phyloP scores from a whole-genome alignment of 2,329 filamentous ascomycete species.

The Neopestalotiopsis rosae region DNA sequence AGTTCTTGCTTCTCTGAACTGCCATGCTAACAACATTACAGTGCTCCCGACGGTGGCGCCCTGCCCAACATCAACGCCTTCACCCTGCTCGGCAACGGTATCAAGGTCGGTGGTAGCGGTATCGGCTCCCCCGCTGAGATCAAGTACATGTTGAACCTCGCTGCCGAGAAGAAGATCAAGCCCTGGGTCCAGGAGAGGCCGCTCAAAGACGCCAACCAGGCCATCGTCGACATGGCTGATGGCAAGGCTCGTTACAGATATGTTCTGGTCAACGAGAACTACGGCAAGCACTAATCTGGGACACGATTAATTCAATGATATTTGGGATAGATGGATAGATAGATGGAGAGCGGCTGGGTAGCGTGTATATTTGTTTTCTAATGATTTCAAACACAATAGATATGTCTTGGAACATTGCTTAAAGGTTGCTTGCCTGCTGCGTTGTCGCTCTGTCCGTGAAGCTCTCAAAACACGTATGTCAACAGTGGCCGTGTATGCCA shows the following conservation, averaged over 20 bases:
- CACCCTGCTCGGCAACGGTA: slow-evolving; percentile 61
- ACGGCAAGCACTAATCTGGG: slow-evolving; percentile 29
- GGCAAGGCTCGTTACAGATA: slow-evolving; percentile 60
- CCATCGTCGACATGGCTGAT: slow-evolving; percentile 60
- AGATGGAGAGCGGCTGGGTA: background rate
- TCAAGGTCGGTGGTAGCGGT: slow-evolving; percentile 52
- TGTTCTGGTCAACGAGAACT: slow-evolving; percentile 51
- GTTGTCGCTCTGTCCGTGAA: too few relatives aligned
- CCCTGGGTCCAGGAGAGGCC: slow-evolving; percentile 61
- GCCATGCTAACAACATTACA: slow-evolving; percentile 15
- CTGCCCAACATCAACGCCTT: slow-evolving; percentile 57
- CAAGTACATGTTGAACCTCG: slow-evolving; percentile 65
- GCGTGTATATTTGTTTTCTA: background rate
- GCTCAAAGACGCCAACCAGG: slow-evolving; percentile 63
- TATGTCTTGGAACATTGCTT: background rate
- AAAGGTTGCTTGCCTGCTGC: too few relatives aligned
- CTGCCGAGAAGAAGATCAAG: slow-evolving; percentile 61
- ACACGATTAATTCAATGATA: slow-evolving; percentile 1
- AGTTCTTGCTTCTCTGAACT: too few relatives aligned
- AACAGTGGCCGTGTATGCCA: too few relatives aligned
- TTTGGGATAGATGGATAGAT: background rate
- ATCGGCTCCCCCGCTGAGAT: slow-evolving; percentile 63
- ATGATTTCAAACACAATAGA: background rate
- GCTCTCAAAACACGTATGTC: too few relatives aligned
- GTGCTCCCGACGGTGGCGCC: slow-evolving; percentile 61